These are phyloP conservation scores for Didymellaceae sp. DNA, from an alignment of 2,329 filamentous ascomycete genomes.

Conservation along the genomic window DNA sequence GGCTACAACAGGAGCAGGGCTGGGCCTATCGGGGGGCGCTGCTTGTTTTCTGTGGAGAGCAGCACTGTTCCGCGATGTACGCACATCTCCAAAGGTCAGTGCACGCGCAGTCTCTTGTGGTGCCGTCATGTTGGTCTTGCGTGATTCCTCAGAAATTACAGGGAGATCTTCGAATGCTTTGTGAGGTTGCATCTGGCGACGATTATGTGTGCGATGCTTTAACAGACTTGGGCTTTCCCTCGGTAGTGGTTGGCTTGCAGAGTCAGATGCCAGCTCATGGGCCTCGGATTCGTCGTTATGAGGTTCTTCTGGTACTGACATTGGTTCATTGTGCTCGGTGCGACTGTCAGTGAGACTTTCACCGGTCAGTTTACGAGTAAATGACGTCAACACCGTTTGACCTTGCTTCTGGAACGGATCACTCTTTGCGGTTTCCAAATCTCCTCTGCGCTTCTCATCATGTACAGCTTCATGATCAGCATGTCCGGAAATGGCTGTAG, in stretches of 20 bases:
- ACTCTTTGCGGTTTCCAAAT: constrained; percentile 34
- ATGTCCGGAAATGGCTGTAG: constrained; percentile 50
- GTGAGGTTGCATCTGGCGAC: not conserved
- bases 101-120: not conserved
- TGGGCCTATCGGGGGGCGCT: not conserved
- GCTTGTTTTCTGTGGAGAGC: not conserved
- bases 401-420: constrained; percentile 36
- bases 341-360: constrained; percentile 12
- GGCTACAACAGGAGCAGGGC: not conserved
- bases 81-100: not conserved
- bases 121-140: not conserved
- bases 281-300: constrained; percentile 1
- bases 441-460: constrained; percentile 36
- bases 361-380: constrained; percentile 37
- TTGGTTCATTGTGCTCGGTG: not conserved
- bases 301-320: not conserved
- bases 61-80: not conserved
- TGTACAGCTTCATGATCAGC: constrained; percentile 35
- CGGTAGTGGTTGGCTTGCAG: constrained; percentile 2
- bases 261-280: not conserved
- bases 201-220: not conserved
- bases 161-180: not conserved
- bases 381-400: constrained; percentile 23
- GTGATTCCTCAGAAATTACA: not conserved
- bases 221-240: constrained; percentile 9